Conservation (phyloP, 306 rosid species). For the Cicer yamashitae region DNA sequence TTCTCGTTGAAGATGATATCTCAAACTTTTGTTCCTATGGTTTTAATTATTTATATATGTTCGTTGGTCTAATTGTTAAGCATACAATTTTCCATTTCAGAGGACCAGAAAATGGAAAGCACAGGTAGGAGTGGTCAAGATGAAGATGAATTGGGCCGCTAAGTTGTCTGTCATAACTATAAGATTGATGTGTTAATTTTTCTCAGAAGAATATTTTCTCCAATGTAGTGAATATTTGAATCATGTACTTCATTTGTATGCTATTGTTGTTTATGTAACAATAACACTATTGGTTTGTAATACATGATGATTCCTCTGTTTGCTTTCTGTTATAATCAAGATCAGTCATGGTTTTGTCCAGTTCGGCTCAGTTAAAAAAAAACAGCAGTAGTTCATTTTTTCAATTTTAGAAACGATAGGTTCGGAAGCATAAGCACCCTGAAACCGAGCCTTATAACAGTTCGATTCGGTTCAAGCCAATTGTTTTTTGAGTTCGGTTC, state of each 20-base stretch:
- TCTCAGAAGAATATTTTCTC: slow-evolving; percentile 35
- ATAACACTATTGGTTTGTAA: slow-evolving; percentile 33
- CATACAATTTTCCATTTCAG: slow-evolving; percentile 40
- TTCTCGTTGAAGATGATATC: slow-evolving; percentile 1
- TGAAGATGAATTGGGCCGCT: slow-evolving; percentile 44
- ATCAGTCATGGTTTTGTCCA: too few relatives aligned
- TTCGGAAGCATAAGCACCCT: too few relatives aligned
- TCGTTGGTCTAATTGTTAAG: slow-evolving; percentile 6
- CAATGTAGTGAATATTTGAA: slow-evolving; percentile 42
- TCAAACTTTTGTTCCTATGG: neutral
- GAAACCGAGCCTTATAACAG: too few relatives aligned
- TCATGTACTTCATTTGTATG: slow-evolving; percentile 39
- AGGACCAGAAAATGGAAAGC: slow-evolving; percentile 48
- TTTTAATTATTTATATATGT: slow-evolving; percentile 5
- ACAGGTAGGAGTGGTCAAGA: slow-evolving; percentile 35
- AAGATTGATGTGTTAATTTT: slow-evolving; percentile 24
- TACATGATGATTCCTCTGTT: slow-evolving; percentile 31
- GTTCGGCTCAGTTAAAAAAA: too few relatives aligned
- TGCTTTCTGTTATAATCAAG: neutral
- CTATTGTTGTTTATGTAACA: slow-evolving; percentile 33
- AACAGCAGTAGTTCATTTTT: too few relatives aligned
- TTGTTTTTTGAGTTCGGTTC: too few relatives aligned
- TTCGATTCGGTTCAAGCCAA: too few relatives aligned
- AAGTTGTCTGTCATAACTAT: slow-evolving; percentile 2
- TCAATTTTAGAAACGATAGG: too few relatives aligned